Base-by-base conservation (phyloP, 352 stramenopile genomes). In the Phytopythium delawarense region DNA sequence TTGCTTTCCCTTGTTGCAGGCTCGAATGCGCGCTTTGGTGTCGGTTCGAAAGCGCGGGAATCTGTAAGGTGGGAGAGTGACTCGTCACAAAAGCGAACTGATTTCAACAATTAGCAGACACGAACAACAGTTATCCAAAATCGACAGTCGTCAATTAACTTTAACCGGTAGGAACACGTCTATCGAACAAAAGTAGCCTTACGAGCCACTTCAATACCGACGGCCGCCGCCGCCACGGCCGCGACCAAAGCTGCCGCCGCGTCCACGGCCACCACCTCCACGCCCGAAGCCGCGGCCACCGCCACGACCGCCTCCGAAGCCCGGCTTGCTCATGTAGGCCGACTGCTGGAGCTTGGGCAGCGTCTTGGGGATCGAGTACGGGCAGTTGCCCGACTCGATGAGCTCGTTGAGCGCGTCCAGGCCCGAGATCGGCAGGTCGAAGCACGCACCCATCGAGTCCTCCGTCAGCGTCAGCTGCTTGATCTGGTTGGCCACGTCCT, bases 381-480 rank as follows among this genome's bases (percentile, higher is more conserved):
- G 77, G 50, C 72, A 90, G 42, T 71, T 75, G 45, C 74, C 70
- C 23, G 81, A 73, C 50, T 95, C 86, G 55, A 97, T 94, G 28
- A 88, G 75, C 39, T 89, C 70, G 46, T 96, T 76, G 3, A 98
- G 52, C 11, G 72, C 25, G 30, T 84, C 68, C 37, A 96, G 66
- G 23, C 71, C 84, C 18, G 79, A 70, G 18, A 84, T 70, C 0
- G 88, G 87, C 35, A 98, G 69, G 59, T 98, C 94, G 63, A 98
- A 98, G 63, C 96, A 93, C 25, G 89, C 92, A 25, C 84, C 87
- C 81, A 91, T 89, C 18, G 74, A 72, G 70, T 98, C 92, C 37
- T 87, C 89, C 13, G 84, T 92, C 34, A 98, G 68, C 56, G 88
- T 93, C 75, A 98, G 78, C 71, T 96, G 91, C 70, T 95, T 94